These are phyloP conservation scores for Candida arabinofermentans DNA, from an alignment of 805 yeast genomes.

Conservation along the genomic window DNA sequence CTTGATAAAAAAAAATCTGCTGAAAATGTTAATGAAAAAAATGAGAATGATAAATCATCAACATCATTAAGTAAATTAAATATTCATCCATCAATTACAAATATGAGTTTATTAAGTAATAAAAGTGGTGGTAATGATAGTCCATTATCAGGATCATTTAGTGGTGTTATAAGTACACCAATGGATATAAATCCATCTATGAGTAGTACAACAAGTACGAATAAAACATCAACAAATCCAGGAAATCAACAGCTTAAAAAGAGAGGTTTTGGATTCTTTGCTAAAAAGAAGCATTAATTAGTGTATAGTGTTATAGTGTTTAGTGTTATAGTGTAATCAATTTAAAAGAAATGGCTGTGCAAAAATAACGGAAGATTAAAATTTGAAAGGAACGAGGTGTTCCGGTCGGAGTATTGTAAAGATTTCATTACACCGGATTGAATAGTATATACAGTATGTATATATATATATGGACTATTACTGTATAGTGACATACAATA, in stretches of 20 bases:
- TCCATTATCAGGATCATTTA: constrained; percentile 1
- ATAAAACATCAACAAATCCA: background rate
- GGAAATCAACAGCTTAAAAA: too few species aligned
- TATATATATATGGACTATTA: constrained; percentile 3
- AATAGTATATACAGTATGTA: background rate
- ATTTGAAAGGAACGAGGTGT: too few species aligned
- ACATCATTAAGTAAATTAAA: background rate
- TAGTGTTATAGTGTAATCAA: too few species aligned
- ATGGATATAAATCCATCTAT: background rate
- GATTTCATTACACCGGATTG: too few species aligned
- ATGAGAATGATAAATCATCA: background rate
- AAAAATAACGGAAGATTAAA: too few species aligned
- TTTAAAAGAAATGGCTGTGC: too few species aligned
- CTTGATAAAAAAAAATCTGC: background rate
- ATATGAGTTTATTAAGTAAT: background rate
- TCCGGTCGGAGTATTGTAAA: too few species aligned
- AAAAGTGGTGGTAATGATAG: background rate
- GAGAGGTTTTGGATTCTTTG: constrained; percentile 3
- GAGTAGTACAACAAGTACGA: constrained; percentile 1
- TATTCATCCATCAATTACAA: background rate
- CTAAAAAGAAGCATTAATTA: constrained; percentile 4
- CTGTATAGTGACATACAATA: too few species aligned
- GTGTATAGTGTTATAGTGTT: too few species aligned
- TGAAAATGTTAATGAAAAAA: background rate
- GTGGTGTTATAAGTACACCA: background rate